These are phyloP conservation scores for Eucommia ulmoides DNA, from an alignment of 257 asterid genomes.

Conservation along the genomic window DNA sequence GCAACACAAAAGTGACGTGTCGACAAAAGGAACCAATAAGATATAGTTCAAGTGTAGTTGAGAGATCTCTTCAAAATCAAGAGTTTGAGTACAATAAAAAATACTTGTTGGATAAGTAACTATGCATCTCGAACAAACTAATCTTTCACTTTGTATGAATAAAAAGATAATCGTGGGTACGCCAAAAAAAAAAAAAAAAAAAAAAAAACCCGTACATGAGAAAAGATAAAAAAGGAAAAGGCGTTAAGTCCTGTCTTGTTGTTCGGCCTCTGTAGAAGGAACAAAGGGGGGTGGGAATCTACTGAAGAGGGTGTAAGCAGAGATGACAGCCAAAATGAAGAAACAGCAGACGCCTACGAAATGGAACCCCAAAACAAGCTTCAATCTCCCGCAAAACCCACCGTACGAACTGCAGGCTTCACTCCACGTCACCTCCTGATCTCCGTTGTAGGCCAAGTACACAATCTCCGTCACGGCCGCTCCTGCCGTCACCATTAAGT, in stretches of 20 bases:
- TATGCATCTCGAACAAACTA: too few species aligned
- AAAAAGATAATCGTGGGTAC: too few species aligned
- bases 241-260: slow-evolving; percentile 22
- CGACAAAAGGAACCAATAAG: too few species aligned
- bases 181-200: too few species aligned
- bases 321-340: slow-evolving; percentile 50
- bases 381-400: slow-evolving; percentile 54
- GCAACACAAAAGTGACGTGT: too few species aligned
- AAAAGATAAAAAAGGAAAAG: background rate
- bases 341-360: slow-evolving; percentile 51
- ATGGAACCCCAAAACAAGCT: slow-evolving; percentile 43
- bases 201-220: too few species aligned
- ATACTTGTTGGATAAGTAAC: too few species aligned
- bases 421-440: slow-evolving; percentile 71
- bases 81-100: too few species aligned
- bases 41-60: too few species aligned
- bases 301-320: slow-evolving; percentile 61
- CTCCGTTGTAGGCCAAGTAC: slow-evolving; percentile 64
- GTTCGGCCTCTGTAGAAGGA: slow-evolving; percentile 28
- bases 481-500: slow-evolving; percentile 75
- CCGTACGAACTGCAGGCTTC: slow-evolving; percentile 76
- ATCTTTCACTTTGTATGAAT: too few species aligned
- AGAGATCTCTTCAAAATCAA: too few species aligned
- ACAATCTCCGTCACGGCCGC: slow-evolving; percentile 52
- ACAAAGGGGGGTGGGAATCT: slow-evolving; percentile 54